phyloP scores from a whole-genome alignment of 768 basidiomycete genomes.

The Boletus pseudo-olivaceus region DNA sequence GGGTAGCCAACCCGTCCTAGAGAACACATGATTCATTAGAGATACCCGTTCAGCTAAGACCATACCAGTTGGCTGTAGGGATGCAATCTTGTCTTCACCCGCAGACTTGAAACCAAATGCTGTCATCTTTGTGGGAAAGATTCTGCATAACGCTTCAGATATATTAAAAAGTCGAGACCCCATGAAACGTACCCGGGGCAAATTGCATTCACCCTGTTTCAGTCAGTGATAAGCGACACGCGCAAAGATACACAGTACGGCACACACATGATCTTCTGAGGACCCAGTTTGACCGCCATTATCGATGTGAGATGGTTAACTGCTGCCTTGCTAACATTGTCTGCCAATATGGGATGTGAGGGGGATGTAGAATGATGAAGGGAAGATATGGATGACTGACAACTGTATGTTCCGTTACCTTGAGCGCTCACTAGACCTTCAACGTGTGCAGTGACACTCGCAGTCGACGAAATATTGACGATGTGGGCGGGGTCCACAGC shows the following conservation, averaged over 20 bases:
- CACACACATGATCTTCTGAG: slow-evolving; percentile 62
- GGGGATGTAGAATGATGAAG: neutral
- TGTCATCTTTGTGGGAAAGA: slow-evolving; percentile 87
- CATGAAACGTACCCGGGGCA: slow-evolving; percentile 59
- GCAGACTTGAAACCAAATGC: slow-evolving; percentile 57
- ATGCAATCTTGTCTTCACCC: slow-evolving; percentile 51
- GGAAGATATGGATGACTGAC: slow-evolving; percentile 43
- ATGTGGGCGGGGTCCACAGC: slow-evolving; percentile 67
- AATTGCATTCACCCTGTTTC: slow-evolving; percentile 73
- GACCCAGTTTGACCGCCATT: slow-evolving; percentile 63
- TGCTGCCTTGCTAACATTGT: slow-evolving; percentile 83
- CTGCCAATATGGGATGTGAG: slow-evolving; percentile 34
- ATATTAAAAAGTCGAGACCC: neutral
- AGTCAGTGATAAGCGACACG: neutral
- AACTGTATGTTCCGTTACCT: slow-evolving; percentile 74
- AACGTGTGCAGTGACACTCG: slow-evolving; percentile 50
- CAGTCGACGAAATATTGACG: slow-evolving; percentile 78
- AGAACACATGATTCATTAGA: neutral
- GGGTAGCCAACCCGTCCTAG: slow-evolving; percentile 64
- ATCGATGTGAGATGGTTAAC: slow-evolving; percentile 78
- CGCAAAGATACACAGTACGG: neutral
- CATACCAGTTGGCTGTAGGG: slow-evolving; percentile 62
- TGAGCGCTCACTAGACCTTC: slow-evolving; percentile 46
- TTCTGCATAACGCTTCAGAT: slow-evolving; percentile 31
- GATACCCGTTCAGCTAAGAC: neutral